phyloP scores from a whole-genome alignment of 2,329 filamentous ascomycete genomes.

The Volutella citrinella region DNA sequence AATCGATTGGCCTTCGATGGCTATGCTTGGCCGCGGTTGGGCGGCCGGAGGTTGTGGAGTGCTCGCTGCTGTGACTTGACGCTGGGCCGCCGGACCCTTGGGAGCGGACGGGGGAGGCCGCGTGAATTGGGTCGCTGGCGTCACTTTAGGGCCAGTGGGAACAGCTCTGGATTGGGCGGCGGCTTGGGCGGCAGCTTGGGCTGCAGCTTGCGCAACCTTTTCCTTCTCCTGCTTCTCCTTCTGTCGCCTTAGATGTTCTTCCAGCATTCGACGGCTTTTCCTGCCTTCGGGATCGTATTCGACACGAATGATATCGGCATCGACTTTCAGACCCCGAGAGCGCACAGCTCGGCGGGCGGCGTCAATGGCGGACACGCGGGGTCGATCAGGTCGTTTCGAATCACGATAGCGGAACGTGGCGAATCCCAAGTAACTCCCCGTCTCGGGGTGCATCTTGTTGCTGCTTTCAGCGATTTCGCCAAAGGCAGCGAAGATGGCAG shows the following conservation, averaged over 20 bases:
- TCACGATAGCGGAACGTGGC: constrained; percentile 90
- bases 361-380: constrained; percentile 64
- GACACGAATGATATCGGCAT: constrained; percentile 72
- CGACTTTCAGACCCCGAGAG: constrained; percentile 75
- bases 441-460: constrained; percentile 93
- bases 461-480: constrained; percentile 87
- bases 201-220: constrained; percentile 38
- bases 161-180: constrained; percentile 29
- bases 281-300: constrained; percentile 87
- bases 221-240: constrained; percentile 62
- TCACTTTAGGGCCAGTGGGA: constrained; percentile 37
- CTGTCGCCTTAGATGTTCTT: constrained; percentile 68
- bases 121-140: constrained; percentile 25
- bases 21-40: constrained; percentile 32
- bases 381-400: constrained; percentile 43
- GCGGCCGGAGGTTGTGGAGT: constrained; percentile 29
- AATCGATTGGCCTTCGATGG: constrained; percentile 65
- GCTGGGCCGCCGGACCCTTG: constrained; percentile 70
- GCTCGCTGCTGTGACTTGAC: constrained; percentile 30
- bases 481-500: constrained; percentile 72
- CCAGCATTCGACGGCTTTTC: constrained; percentile 75
- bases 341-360: constrained; percentile 79
- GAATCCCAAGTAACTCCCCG: constrained; percentile 90
- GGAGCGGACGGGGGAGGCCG: constrained; percentile 77
- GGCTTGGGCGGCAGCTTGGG: constrained; percentile 27